Conservation (phyloP, 2,329 filamentous ascomycete species). For the Neofusicoccum laricinum region DNA sequence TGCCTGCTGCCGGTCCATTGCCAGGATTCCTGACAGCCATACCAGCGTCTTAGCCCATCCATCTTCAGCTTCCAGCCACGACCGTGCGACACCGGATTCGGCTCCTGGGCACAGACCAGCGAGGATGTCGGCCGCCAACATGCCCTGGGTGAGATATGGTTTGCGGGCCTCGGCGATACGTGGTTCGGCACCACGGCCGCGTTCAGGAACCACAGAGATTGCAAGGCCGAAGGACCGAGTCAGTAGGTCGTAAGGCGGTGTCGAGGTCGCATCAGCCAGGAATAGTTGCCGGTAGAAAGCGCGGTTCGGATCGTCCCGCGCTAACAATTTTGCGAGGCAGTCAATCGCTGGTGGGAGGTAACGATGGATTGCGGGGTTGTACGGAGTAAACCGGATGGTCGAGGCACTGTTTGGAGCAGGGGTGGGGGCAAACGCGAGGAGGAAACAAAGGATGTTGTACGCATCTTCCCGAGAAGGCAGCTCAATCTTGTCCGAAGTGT, state of each 20-base stretch:
- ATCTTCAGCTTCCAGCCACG: conserved; percentile 81
- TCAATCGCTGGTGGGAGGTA: conserved; percentile 91
- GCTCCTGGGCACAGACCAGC: conserved; percentile 68
- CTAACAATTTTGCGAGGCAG: conserved; percentile 84
- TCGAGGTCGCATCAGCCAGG: conserved; percentile 63
- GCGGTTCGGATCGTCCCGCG: conserved; percentile 89
- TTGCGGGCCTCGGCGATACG: conserved; percentile 78
- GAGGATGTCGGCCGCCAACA: conserved; percentile 86
- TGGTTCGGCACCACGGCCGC: conserved; percentile 57
- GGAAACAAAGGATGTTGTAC: conserved; percentile 78
- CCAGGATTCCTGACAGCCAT: conserved; percentile 68
- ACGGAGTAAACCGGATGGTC: conserved; percentile 70
- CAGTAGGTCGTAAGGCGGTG: conserved; percentile 71
- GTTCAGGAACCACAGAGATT: conserved; percentile 79
- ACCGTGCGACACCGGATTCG: conserved; percentile 69
- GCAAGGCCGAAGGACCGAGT: conserved; percentile 85
- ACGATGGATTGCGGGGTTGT: conserved; percentile 76
- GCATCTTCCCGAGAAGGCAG: conserved; percentile 86
- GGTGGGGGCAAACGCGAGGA: conserved; percentile 83
- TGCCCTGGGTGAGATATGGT: conserved; percentile 85
- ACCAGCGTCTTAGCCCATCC: conserved; percentile 80
- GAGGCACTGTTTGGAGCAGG: conserved; percentile 61
- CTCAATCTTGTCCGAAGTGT: conserved; percentile 76
- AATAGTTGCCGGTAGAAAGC: conserved; percentile 82
- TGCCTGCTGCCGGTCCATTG: conserved; percentile 23